These are phyloP conservation scores for Carex sylvatica DNA, from an alignment of 202 grass and related monocot genomes.

Conservation along the genomic window DNA sequence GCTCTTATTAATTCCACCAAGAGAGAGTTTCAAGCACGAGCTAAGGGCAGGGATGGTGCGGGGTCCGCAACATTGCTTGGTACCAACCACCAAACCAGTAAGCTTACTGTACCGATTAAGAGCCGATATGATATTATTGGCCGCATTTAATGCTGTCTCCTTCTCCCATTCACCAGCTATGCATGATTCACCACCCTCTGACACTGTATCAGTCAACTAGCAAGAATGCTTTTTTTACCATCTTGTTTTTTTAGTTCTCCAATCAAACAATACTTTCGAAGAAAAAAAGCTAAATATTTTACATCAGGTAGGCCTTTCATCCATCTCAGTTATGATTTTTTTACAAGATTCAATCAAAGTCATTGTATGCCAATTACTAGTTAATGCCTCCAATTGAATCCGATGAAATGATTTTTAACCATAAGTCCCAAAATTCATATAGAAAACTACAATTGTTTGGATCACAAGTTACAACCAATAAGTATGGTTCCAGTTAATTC, in stretches of 20 bases:
- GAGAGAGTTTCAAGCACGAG: slow-evolving; percentile 74
- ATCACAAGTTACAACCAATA: neutral
- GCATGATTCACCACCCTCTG: slow-evolving; percentile 52
- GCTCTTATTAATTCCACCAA: slow-evolving; percentile 99
- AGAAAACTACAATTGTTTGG: neutral
- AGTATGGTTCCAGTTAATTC: neutral
- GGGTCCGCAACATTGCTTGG: slow-evolving; percentile 47
- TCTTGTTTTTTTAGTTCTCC: slow-evolving; percentile 2
- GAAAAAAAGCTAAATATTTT: neutral
- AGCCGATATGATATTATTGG: slow-evolving; percentile 51
- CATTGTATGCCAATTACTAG: neutral
- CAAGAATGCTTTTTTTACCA: slow-evolving; percentile 63
- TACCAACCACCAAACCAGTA: slow-evolving; percentile 66
- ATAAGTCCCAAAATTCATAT: neutral
- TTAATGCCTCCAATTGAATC: neutral
- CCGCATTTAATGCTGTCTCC: slow-evolving; percentile 54
- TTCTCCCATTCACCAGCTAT: slow-evolving; percentile 58
- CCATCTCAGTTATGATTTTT: neutral
- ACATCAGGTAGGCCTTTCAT: neutral
- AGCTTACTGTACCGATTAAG: slow-evolving; percentile 73
- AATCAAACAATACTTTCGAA: slow-evolving; percentile 10
- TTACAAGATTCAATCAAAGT: neutral
- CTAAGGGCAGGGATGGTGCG: slow-evolving; percentile 60
- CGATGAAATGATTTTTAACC: neutral
- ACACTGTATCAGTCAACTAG: slow-evolving; percentile 78